A percentile compares a stretch with the other conserved stretches of the same genome.
Evolutionary conservation across 2,329 filamentous ascomycete genomes (phyloP).

Genomic region (Rhynchosporium agropyri): DNA sequence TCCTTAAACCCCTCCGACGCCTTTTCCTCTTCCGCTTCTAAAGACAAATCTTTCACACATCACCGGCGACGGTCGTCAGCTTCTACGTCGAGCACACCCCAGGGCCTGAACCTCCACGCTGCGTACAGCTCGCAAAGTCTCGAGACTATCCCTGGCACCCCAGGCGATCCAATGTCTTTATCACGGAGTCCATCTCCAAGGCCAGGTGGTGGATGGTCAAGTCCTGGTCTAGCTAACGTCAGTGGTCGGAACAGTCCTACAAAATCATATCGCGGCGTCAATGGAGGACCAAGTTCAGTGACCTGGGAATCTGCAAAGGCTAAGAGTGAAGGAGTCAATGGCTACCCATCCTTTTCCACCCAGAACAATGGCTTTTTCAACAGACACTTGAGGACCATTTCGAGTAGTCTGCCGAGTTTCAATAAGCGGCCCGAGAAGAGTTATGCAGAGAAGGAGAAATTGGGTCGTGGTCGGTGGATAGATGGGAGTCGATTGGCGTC

Average conservation of each 20-base stretch:
- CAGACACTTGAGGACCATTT: conserved; percentile 79
- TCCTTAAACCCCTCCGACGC: conserved; percentile 49
- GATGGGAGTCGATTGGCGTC: conserved; percentile 52
- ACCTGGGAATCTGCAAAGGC: conserved; percentile 85
- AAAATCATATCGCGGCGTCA: conserved; percentile 51
- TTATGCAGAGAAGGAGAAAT: conserved; percentile 79
- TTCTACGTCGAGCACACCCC: conserved; percentile 40
- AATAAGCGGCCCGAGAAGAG: conserved; percentile 50
- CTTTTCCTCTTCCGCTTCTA: conserved; percentile 59
- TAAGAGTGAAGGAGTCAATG: conserved; percentile 71
- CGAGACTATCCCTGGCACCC: conserved; percentile 49
- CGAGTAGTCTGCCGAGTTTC: conserved; percentile 77
- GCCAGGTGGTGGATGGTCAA: conserved; percentile 85
- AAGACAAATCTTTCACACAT: conserved; percentile 40
- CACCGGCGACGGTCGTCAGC: conserved; percentile 45
- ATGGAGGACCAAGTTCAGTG: conserved; percentile 59
- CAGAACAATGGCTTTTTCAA: conserved; percentile 86
- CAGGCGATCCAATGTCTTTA: conserved; percentile 71
- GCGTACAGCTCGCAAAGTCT: conserved; percentile 31
- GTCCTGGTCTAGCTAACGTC: conserved; percentile 64
- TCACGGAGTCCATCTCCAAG: conserved; percentile 87
- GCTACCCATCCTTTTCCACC: conserved; percentile 78
- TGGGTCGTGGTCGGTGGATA: conserved; percentile 61
- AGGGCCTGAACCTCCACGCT: conserved; percentile 33
- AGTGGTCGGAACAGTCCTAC: conserved; percentile 71